Evolutionary conservation across 2,329 filamentous ascomycete species (phyloP).

Genomic region (Colletotrichum liaoningense): DNA sequence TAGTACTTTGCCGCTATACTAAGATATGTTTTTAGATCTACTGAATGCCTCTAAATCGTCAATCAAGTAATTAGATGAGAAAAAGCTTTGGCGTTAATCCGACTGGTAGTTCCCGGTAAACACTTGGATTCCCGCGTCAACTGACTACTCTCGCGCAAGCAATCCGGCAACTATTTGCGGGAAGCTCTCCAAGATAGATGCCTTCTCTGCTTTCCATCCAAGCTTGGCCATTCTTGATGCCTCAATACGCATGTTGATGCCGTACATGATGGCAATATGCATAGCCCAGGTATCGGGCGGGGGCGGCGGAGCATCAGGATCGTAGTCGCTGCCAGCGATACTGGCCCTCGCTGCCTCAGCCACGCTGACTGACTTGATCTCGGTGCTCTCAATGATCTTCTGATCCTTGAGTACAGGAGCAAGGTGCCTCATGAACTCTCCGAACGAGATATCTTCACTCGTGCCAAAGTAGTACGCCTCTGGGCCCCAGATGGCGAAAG

Average conservation of each 20-base stretch:
- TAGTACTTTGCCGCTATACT: too few relatives aligned
- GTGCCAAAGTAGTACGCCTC: not conserved
- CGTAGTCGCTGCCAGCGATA: not conserved
- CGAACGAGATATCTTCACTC: not conserved
- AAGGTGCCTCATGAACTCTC: not conserved
- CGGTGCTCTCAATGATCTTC: not conserved
- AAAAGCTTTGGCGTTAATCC: too few relatives aligned
- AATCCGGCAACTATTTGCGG: slow-evolving; percentile 2
- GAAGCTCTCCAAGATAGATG: slow-evolving; percentile 4
- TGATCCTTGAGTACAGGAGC: not conserved
- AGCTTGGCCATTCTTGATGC: slow-evolving; percentile 15
- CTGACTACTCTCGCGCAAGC: slow-evolving; percentile 17
- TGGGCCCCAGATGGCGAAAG: slow-evolving; percentile 2
- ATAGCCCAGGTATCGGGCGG: slow-evolving; percentile 25
- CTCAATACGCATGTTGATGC: slow-evolving; percentile 25
- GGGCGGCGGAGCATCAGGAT: slow-evolving; percentile 7
- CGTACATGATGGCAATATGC: slow-evolving; percentile 31
- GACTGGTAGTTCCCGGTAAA: too few relatives aligned
- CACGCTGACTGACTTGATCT: not conserved
- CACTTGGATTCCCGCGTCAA: not conserved
- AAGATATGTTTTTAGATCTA: too few relatives aligned
- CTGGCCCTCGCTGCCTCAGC: not conserved
- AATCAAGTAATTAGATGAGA: too few relatives aligned
- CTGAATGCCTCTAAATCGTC: too few relatives aligned
- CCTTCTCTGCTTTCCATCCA: slow-evolving; percentile 19